Conservation (phyloP, 768 basidiomycete species). For the Tricholoma flavovirens region DNA sequence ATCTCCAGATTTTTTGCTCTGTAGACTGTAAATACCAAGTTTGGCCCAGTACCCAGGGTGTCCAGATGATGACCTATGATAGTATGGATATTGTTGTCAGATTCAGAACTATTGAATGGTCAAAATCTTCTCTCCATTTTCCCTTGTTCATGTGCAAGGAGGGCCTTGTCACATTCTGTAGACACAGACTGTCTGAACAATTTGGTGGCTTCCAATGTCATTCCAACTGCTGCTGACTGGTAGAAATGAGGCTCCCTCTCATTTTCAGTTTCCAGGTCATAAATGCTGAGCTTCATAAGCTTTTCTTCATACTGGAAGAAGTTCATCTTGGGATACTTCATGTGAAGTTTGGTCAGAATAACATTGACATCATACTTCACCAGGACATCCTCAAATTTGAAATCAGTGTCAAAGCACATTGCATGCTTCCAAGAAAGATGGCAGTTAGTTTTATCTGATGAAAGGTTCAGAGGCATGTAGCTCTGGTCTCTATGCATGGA, state of each 20-base stretch:
- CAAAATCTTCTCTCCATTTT: neutral
- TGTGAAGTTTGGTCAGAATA: neutral
- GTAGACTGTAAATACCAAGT: no score
- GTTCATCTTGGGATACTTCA: neutral
- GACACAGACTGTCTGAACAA: neutral
- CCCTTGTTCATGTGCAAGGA: neutral
- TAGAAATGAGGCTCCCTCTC: neutral
- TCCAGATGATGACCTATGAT: no score
- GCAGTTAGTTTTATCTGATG: neutral
- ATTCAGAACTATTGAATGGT: neutral
- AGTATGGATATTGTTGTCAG: neutral
- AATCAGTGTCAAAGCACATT: neutral
- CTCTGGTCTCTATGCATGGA: neutral
- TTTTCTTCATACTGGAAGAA: neutral
- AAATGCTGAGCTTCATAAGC: neutral
- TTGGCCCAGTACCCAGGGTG: no score
- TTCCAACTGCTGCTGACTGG: neutral
- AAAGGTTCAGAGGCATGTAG: neutral
- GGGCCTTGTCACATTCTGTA: neutral
- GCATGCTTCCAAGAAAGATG: neutral
- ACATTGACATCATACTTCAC: neutral
- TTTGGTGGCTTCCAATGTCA: neutral
- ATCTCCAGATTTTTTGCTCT: no score
- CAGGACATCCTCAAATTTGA: neutral
- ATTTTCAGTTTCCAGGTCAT: neutral